A percentile compares a stretch with the other conserved stretches of the same genome.
phyloP scores from a whole-genome alignment of 192 early-diverging fungal genomes.

The Mortierella antarctica region DNA sequence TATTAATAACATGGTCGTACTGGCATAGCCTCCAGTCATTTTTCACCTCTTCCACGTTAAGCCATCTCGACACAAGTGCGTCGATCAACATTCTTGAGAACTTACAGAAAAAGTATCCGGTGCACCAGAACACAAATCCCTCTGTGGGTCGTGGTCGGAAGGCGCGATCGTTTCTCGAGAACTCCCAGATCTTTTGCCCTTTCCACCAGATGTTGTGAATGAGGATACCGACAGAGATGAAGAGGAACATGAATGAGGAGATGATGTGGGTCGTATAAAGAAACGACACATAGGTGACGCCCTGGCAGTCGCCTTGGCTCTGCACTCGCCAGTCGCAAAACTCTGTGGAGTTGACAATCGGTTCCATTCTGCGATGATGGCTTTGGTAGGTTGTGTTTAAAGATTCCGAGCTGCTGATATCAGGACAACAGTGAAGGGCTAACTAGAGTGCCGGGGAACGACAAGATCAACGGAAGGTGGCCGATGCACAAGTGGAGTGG shows the following conservation, averaged over 20 bases:
- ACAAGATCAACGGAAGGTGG: too few species aligned
- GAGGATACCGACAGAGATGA: conserved; percentile 46
- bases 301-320: conserved; percentile 35
- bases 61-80: conserved; percentile 23
- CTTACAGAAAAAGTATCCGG: conserved; percentile 52
- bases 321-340: conserved; percentile 52
- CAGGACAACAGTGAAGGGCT: too few species aligned
- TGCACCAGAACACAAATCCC: conserved; percentile 48
- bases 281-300: conserved; percentile 46
- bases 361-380: conserved; percentile 10
- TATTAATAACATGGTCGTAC: conserved; percentile 34
- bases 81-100: conserved; percentile 1
- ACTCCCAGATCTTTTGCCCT: conserved; percentile 53
- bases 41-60: conserved; percentile 39
- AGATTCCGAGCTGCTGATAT: too few species aligned
- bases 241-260: conserved; percentile 46
- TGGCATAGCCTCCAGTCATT: conserved; percentile 30
- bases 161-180: conserved; percentile 48
- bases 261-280: conserved; percentile 51
- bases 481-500: too few species aligned
- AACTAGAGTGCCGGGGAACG: too few species aligned
- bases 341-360: conserved; percentile 41
- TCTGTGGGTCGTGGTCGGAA: conserved; percentile 49
- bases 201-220: conserved; percentile 55
- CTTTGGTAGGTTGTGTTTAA: too few species aligned